Evolutionary conservation across 2,329 filamentous ascomycete genomes (phyloP), one percentile per base, ranked within the genome.

Genomic region (Cyanodermella asteris): DNA sequence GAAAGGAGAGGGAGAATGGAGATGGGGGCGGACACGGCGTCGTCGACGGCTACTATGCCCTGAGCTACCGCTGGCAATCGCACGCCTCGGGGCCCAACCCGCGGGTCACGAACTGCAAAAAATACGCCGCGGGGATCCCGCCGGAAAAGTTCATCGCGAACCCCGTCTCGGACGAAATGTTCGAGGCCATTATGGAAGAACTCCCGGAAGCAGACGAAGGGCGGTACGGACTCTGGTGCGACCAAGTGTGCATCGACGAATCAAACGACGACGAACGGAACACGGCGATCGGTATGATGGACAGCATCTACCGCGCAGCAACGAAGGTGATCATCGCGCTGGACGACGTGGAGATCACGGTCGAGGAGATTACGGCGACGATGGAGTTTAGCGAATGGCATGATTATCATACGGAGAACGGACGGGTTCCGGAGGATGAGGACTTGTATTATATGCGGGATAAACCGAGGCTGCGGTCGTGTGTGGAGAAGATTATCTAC

Each of bases 171-270:
- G 6, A 34, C 11, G 42, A 43, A 5, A 43, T 54, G 31, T 52
- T 53, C 22, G 41, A 49, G 29, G 50, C 49, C 2, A 44, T 53
- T 1, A 38, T 51, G 24, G 38, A 43, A 24, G 49, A 55, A 33
- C 41, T n/a, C n/a, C n/a, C n/a, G 46, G 12, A 28, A 31, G 16
- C 36, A 33, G 7, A 36, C 39, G 11, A 36, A 37, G 5, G 51
- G 55, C 34, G 51, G 51, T 5, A 29, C n/a, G n/a, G n/a, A n/a
- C n/a, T 55, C 5, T 55, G 50, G 50, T 49, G 51, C 20, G 51
- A 55, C 30, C 51, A 55, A 25, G 48, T 53, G 6, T 54, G 49
- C 34, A 50, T 54, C 28, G 42, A 52, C 22, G 46, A 52, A 26
- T 42, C 49, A 3, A 43, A 46, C 18, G 44, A 52, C 20, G 30